A percentile compares a stretch with the other conserved stretches of the same genome.
phyloP scores from a whole-genome alignment of 257 asterid species.

The Solanum ahanhuiri region DNA sequence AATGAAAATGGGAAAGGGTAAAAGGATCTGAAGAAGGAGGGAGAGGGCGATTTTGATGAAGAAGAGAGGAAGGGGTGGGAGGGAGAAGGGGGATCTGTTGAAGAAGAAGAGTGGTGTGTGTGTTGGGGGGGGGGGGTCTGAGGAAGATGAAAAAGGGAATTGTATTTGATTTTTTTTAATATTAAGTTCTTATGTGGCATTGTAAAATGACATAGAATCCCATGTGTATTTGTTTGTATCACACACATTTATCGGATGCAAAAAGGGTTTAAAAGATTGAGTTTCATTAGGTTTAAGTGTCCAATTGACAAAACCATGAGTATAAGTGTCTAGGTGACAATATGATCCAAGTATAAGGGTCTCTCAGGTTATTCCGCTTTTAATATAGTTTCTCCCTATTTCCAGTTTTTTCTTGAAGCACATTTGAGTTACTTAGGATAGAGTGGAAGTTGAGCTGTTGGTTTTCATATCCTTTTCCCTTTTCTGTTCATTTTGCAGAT shows the following conservation, averaged over 20 bases:
- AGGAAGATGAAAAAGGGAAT: neutral
- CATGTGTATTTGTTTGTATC: neutral
- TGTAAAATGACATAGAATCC: neutral
- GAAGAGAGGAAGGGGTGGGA: too few species aligned
- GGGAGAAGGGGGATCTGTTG: neutral
- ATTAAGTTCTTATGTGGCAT: neutral
- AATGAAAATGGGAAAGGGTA: neutral
- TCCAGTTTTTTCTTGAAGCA: neutral
- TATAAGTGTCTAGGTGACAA: neutral
- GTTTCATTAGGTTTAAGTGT: neutral
- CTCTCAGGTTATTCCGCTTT: neutral
- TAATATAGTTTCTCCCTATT: neutral
- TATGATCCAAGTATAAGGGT: neutral
- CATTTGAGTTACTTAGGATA: neutral
- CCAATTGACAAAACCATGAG: neutral
- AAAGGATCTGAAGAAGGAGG: neutral
- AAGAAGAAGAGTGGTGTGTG: neutral
- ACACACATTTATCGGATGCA: neutral
- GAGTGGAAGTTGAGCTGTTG: neutral
- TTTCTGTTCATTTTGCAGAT: slow-evolving; percentile 32
- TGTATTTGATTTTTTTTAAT: neutral
- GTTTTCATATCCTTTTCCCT: neutral
- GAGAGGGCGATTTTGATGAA: neutral
- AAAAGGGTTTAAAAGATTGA: neutral
- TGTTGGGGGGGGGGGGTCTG: neutral